These are phyloP conservation scores for Microthlaspi erraticum DNA, from an alignment of 345 rosid species.

Conservation along the genomic window DNA sequence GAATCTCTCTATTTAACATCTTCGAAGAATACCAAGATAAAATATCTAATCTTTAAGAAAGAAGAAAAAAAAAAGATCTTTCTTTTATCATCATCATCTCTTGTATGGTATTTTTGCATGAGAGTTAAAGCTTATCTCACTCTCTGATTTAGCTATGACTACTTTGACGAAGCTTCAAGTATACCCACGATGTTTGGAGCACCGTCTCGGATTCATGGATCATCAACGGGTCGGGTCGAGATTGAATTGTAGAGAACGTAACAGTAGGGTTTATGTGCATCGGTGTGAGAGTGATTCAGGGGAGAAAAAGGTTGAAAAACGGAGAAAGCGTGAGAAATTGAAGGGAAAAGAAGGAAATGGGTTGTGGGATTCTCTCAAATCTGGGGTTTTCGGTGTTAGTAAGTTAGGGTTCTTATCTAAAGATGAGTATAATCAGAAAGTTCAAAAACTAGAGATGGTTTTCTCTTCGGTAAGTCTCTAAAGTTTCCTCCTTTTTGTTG, in stretches of 20 bases:
- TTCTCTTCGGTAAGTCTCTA: slow-evolving; percentile 59
- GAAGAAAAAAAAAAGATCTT: background rate
- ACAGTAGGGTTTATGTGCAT: slow-evolving; percentile 48
- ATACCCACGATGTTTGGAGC: slow-evolving; percentile 52
- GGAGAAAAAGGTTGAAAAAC: slow-evolving; percentile 46
- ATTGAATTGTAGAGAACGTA: slow-evolving; percentile 53
- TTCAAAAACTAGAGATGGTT: slow-evolving; percentile 62
- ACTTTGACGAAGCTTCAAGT: slow-evolving; percentile 60
- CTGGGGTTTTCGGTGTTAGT: slow-evolving; percentile 45
- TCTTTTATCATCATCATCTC: background rate
- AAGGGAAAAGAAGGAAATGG: slow-evolving; percentile 55
- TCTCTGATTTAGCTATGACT: slow-evolving; percentile 50
- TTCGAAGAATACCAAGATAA: slow-evolving; percentile 10
- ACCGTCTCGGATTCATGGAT: slow-evolving; percentile 48
- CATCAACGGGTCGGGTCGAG: slow-evolving; percentile 43
- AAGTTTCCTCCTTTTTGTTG: background rate
- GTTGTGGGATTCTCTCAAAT: slow-evolving; percentile 51
- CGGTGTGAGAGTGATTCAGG: slow-evolving; percentile 50
- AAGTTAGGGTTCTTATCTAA: slow-evolving; percentile 49
- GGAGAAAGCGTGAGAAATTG: slow-evolving; percentile 41
- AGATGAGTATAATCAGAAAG: slow-evolving; percentile 51
- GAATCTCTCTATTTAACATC: slow-evolving; percentile 39
- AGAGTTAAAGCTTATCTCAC: slow-evolving; percentile 7
- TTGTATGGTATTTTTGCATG: slow-evolving; percentile 42
- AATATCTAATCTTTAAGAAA: slow-evolving; percentile 14